These are phyloP conservation scores for Fusarium circinatum DNA, from an alignment of 2,329 filamentous ascomycete genomes.

Conservation along the genomic window DNA sequence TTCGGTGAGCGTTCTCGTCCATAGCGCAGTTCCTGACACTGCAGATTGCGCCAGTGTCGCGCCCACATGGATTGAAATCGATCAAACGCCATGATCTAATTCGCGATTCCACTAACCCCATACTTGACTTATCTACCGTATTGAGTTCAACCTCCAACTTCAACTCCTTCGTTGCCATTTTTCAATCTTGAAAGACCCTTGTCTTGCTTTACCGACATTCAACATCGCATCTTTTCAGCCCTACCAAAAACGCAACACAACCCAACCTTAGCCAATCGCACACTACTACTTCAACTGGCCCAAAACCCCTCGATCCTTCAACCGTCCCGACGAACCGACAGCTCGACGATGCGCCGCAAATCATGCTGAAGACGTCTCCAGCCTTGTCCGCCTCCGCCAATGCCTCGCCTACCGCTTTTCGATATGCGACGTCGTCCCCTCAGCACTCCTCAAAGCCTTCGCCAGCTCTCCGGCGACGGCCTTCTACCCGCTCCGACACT, in stretches of 20 bases:
- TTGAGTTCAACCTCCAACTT: constrained; percentile 24
- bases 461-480: constrained; percentile 42
- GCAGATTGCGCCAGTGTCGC: constrained; percentile 37
- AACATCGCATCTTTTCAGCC: constrained; percentile 19
- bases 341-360: constrained; percentile 60
- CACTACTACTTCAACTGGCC: constrained; percentile 18
- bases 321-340: constrained; percentile 32
- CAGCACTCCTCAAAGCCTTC: constrained; percentile 42
- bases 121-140: constrained; percentile 7
- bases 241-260: constrained; percentile 1
- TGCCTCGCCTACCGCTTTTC: constrained; percentile 62
- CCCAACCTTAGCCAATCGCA: constrained; percentile 7
- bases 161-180: constrained; percentile 18
- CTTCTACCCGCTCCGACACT: constrained; percentile 38
- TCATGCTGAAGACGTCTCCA: constrained; percentile 70
- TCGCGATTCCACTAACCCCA: constrained; percentile 40
- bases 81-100: constrained; percentile 44
- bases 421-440: constrained; percentile 46
- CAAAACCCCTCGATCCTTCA: constrained; percentile 28
- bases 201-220: constrained; percentile 22
- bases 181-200: constrained; percentile 23
- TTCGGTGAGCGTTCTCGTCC: constrained; percentile 49
- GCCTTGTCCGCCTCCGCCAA: constrained; percentile 61
- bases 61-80: constrained; percentile 40
- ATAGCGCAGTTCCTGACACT: constrained; percentile 38